Percentiles rank a stretch among this genome's conserved stretches.
Evolutionary conservation across 306 rosid species (phyloP).

Genomic region (Herpetospermum pedunculosum): DNA sequence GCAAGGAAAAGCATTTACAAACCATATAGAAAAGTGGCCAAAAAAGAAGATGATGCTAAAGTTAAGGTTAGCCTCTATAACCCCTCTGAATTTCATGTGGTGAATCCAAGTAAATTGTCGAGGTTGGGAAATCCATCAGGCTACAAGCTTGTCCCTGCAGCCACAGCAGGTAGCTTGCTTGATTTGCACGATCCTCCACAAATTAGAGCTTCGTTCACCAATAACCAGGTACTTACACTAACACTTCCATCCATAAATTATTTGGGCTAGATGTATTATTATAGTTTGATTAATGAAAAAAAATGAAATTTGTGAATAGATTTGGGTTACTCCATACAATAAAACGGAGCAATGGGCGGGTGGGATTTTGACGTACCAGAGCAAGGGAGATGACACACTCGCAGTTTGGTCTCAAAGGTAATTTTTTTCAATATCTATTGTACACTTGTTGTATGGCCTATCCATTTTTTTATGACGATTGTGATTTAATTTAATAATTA

Average conservation of each 20-base stretch:
- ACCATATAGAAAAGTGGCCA: slow-evolving; percentile 55
- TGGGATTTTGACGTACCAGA: slow-evolving; percentile 57
- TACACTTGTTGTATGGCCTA: background rate
- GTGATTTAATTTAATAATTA: background rate
- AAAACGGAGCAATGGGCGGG: slow-evolving; percentile 75
- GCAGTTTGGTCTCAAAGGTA: slow-evolving; percentile 77
- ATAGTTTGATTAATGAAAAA: background rate
- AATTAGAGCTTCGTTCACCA: slow-evolving; percentile 76
- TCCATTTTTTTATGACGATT: background rate
- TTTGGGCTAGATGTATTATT: too few species aligned
- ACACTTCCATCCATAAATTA: too few species aligned
- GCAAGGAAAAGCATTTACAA: slow-evolving; percentile 61
- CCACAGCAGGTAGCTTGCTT: slow-evolving; percentile 62
- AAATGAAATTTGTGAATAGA: background rate
- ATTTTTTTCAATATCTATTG: background rate
- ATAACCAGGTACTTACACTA: slow-evolving; percentile 52
- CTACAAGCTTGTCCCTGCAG: slow-evolving; percentile 68
- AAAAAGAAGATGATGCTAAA: slow-evolving; percentile 74
- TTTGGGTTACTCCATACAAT: slow-evolving; percentile 82
- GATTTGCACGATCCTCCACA: slow-evolving; percentile 72
- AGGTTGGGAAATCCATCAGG: slow-evolving; percentile 79
- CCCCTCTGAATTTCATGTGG: slow-evolving; percentile 70
- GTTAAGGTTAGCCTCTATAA: slow-evolving; percentile 48
- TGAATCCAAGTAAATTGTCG: slow-evolving; percentile 46
- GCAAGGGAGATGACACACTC: slow-evolving; percentile 70